phyloP scores from a whole-genome alignment of 1,139 yeast species.

The Pneumocystis wakefieldiae region DNA sequence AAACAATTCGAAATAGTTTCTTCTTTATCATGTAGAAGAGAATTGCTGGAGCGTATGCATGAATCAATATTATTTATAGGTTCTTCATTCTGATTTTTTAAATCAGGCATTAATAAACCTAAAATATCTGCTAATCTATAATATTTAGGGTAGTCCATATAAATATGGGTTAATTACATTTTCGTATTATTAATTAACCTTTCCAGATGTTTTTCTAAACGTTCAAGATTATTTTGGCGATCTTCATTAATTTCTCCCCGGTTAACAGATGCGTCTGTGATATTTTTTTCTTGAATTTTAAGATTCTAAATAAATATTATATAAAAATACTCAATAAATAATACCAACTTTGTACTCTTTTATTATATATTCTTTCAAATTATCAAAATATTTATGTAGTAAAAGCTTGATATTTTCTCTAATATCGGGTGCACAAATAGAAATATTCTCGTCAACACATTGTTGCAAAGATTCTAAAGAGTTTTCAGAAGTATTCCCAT shows the following conservation, averaged over 20 bases:
- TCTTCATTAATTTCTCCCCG: slow-evolving; percentile 46
- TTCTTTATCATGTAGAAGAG: slow-evolving; percentile 14
- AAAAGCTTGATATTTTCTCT: slow-evolving; percentile 15
- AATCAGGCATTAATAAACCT: slow-evolving; percentile 25
- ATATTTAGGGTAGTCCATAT: background rate
- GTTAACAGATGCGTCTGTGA: background rate
- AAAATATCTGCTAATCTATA: slow-evolving; percentile 31
- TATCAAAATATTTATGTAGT: slow-evolving; percentile 31
- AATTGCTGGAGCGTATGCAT: slow-evolving; percentile 3
- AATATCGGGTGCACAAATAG: background rate
- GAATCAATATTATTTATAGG: slow-evolving; percentile 1
- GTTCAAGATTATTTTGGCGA: slow-evolving; percentile 31
- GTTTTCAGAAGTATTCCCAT: slow-evolving; percentile 17
- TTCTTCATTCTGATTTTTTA: slow-evolving; percentile 19
- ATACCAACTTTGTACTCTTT: slow-evolving; percentile 27
- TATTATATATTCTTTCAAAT: slow-evolving; percentile 29
- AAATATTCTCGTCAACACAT: background rate
- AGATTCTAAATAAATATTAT: slow-evolving; percentile 45
- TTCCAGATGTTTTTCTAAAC: slow-evolving; percentile 29
- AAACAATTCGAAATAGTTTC: slow-evolving; percentile 24
- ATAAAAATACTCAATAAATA: slow-evolving; percentile 30
- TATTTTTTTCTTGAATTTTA: background rate
- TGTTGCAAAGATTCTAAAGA: background rate
- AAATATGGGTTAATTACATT: slow-evolving; percentile 7
- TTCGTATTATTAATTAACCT: slow-evolving; percentile 34